phyloP scores from a whole-genome alignment of 371 early-diverging fungal genomes.

The Gilbertella persicaria region DNA sequence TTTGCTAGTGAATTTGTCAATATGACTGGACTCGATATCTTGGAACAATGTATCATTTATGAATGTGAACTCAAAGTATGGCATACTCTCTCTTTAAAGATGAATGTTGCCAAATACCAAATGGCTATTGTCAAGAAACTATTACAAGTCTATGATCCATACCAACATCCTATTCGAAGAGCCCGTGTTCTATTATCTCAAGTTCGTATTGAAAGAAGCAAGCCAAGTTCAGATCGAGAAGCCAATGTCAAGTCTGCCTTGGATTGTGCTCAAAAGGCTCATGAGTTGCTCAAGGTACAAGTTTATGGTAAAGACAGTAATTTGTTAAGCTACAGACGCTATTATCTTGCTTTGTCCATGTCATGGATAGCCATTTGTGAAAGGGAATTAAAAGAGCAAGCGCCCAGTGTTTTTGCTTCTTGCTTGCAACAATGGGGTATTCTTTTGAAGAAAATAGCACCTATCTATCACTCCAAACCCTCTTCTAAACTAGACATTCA shows the following conservation, averaged over 20 bases:
- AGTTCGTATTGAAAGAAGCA: constrained; percentile 27
- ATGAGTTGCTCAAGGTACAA: constrained; percentile 20
- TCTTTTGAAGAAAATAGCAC: constrained; percentile 33
- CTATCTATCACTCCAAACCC: constrained; percentile 22
- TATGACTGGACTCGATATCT: constrained; percentile 4
- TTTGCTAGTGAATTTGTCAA: constrained; percentile 34
- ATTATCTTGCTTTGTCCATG: constrained; percentile 60
- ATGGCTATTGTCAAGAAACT: constrained; percentile 24
- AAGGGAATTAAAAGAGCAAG: constrained; percentile 23
- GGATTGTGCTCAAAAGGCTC: constrained; percentile 24
- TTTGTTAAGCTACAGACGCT: constrained; percentile 44
- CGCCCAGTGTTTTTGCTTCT: constrained; percentile 43
- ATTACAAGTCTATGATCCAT: constrained; percentile 24
- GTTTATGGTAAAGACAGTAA: constrained; percentile 40
- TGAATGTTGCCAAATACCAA: constrained; percentile 28
- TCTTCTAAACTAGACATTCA: constrained; percentile 20
- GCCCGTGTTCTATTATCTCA: constrained; percentile 25
- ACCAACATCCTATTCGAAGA: constrained; percentile 40
- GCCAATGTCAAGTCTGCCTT: constrained; percentile 18
- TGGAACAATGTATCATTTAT: constrained; percentile 28
- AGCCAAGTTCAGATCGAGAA: not conserved
- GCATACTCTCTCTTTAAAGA: constrained; percentile 22
- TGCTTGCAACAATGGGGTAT: constrained; percentile 64
- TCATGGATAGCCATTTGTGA: constrained; percentile 61
- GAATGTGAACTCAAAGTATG: constrained; percentile 45